Evolutionary conservation across 805 yeast genomes (phyloP), one percentile per base, ranked within the genome.

Genomic region (Lachancea lanzarotensis): DNA sequence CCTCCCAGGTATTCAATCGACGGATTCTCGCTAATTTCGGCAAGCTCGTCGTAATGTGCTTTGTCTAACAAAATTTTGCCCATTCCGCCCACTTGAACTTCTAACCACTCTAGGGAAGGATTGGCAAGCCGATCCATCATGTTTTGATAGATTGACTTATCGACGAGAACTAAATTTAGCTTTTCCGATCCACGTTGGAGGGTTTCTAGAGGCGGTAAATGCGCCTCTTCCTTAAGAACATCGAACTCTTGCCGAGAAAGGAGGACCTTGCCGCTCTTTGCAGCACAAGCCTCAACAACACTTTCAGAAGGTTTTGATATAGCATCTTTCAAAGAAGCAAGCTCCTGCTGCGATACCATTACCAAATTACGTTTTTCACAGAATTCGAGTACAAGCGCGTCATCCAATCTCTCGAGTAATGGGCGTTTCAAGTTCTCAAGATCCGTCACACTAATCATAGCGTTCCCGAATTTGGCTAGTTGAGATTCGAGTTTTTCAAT

Each of bases 51-150:
- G 19, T 13, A 22, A 4, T 22, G n/a, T 22, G 17, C 19, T n/a
- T 36, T 26, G 16, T 22, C 20, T 39, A 35, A 47, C 39, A 42
- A 46, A 20, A 48, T 40, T 27, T 52, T 46, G 17, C 37, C 36
- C 16, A 37, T 17, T 13, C 11, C 15, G 5, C 48, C 52, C 2
- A 73, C 70, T 40, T 61, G 62, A 18, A 62, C 63, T 29, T 55
- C 56, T 15, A 75, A 47, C 34, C 59, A 65, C 0, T 63, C 67
- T 3, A 60, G 27, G 1, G 60, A 40, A 11, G 74, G 73, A 17
- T 55, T 48, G 2, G 51, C 52, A 29, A 25, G 40, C 35, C 40
- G 40, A 34, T 38, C 13, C 45, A n/a, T n/a, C 35, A 32, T 15
- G 7, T 42, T 26, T 26, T 46, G 46, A 32, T 50, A 53, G 10